Conservation (phyloP, 495 filamentous ascomycete genomes). For the Xylaria cubensis region DNA sequence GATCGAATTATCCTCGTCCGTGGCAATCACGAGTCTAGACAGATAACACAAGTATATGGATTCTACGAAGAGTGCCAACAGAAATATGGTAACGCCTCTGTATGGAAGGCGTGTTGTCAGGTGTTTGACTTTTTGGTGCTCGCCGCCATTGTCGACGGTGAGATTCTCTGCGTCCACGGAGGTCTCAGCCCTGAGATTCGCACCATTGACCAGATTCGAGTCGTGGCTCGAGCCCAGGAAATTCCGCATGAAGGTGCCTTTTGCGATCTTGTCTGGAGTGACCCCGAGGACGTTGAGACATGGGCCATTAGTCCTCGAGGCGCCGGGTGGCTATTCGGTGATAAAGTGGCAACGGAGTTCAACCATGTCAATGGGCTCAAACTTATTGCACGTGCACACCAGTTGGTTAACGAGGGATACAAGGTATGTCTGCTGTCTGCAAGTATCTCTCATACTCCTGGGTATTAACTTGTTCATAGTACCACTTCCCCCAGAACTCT, state of each 20-base stretch:
- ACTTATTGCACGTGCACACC: conserved; percentile 93
- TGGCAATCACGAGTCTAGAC: conserved; percentile 96
- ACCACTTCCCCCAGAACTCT: conserved; percentile 92
- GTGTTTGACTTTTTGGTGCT: conserved; percentile 98
- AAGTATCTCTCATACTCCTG: not conserved
- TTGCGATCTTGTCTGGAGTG: conserved; percentile 97
- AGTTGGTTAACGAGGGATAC: conserved; percentile 97
- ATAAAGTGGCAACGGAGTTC: conserved; percentile 98
- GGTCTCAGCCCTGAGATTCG: conserved; percentile 96
- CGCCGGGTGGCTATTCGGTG: conserved; percentile 96
- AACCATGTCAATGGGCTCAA: conserved; percentile 97
- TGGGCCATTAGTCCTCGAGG: conserved; percentile 96
- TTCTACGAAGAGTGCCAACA: conserved; percentile 99
- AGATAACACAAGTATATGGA: conserved; percentile 98
- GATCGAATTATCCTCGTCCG: conserved; percentile 94
- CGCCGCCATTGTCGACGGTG: conserved; percentile 94
- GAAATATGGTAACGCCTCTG: conserved; percentile 97
- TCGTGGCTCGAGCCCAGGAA: conserved; percentile 94
- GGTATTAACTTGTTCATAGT: conserved; percentile 55
- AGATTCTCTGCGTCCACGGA: conserved; percentile 95
- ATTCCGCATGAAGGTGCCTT: conserved; percentile 98
- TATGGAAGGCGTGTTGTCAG: conserved; percentile 99
- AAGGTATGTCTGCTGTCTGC: conserved; percentile 63
- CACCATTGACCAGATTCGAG: conserved; percentile 95
- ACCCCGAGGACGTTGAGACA: conserved; percentile 97